Conservation (phyloP, 2,329 filamentous ascomycete genomes). For the Epicoccum sorghinum region DNA sequence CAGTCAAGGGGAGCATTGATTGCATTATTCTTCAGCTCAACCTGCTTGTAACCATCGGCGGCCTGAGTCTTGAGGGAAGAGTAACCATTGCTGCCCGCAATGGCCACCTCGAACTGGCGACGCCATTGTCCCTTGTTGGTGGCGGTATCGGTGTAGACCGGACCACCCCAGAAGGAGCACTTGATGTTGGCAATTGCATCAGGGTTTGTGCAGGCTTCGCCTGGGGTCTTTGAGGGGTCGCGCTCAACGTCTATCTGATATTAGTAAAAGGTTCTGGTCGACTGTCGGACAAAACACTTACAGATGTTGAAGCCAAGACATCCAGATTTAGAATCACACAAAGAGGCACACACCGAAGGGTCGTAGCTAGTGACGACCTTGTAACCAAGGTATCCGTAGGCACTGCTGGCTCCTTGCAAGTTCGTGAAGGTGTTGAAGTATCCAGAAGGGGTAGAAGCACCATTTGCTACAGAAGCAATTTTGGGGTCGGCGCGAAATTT, state of each 20-base stretch:
- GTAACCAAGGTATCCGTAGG: background rate
- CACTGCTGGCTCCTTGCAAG: background rate
- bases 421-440: slow-evolving; percentile 1
- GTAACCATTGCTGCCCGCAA: slow-evolving; percentile 10
- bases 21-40: background rate
- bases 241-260: background rate
- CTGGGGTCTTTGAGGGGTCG: slow-evolving; percentile 3
- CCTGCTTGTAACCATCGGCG: background rate
- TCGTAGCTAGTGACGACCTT: background rate
- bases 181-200: slow-evolving; percentile 8
- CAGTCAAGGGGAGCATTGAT: slow-evolving; percentile 8
- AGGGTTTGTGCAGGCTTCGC: background rate
- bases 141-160: background rate
- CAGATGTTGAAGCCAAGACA: slow-evolving; percentile 7
- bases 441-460: background rate
- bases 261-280: background rate
- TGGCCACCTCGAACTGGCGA: slow-evolving; percentile 3
- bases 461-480: background rate
- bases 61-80: slow-evolving; percentile 1
- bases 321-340: background rate
- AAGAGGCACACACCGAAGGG: background rate
- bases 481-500: slow-evolving; percentile 1
- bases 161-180: slow-evolving; percentile 7
- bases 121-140: slow-evolving; percentile 12
- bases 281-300: background rate